Conservation (phyloP, 352 stramenopile genomes). For the Pythium coloratum region DNA sequence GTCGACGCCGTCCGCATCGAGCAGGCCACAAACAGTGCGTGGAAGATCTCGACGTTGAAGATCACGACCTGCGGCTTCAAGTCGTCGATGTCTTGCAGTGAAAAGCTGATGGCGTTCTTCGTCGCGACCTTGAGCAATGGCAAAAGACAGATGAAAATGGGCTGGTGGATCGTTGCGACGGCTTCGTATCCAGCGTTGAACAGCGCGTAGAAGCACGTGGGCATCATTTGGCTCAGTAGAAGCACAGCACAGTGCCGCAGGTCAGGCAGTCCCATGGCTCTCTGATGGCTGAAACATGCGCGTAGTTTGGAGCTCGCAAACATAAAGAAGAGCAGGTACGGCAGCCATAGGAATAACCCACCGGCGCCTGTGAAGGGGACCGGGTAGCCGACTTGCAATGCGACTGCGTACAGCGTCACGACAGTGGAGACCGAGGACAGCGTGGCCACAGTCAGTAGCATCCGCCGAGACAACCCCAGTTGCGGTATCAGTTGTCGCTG, state of each 20-base stretch:
- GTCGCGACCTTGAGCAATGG: slow-evolving; percentile 2
- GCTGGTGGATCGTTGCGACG: neutral
- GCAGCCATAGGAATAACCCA: neutral
- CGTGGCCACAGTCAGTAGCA: neutral
- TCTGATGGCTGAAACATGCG: neutral
- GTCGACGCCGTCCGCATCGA: neutral
- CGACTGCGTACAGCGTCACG: neutral
- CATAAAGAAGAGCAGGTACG: neutral
- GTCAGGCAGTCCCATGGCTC: neutral
- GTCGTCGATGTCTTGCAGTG: slow-evolving; percentile 3
- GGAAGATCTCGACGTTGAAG: slow-evolving; percentile 7
- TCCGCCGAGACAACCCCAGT: neutral
- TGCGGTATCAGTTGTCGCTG: slow-evolving; percentile 5
- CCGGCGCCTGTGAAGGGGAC: slow-evolving; percentile 9
- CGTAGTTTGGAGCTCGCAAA: neutral
- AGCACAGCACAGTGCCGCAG: neutral
- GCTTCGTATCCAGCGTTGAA: slow-evolving; percentile 2
- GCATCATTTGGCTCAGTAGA: neutral
- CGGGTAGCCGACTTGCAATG: slow-evolving; percentile 1
- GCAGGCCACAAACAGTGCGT: neutral
- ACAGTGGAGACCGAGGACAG: neutral
- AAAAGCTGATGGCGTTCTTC: slow-evolving; percentile 5
- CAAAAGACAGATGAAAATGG: neutral
- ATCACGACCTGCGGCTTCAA: neutral
- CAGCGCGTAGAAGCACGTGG: neutral